A percentile compares a stretch with the other conserved stretches of the same genome.
These are phyloP conservation scores for Paramecium sexaurelia DNA, from an alignment of 73 alveolate genomes.

Conservation along the genomic window DNA sequence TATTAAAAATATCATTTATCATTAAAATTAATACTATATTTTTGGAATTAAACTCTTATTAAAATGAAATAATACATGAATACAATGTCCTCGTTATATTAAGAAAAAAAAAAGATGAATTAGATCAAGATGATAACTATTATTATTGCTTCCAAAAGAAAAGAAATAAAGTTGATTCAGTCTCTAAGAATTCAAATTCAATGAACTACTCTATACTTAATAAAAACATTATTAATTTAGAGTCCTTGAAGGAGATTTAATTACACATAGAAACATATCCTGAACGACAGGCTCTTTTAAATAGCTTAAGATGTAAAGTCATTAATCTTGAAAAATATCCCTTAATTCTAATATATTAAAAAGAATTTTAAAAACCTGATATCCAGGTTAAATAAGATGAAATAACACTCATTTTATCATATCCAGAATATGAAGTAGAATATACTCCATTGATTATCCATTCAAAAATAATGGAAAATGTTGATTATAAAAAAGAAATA, in stretches of 20 bases:
- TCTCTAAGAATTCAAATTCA: neutral
- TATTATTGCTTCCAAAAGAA: neutral
- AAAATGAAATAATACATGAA: neutral
- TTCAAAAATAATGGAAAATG: neutral
- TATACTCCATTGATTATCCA: neutral
- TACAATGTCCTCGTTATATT: neutral
- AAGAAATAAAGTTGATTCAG: neutral
- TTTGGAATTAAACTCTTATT: neutral
- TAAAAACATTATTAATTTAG: neutral
- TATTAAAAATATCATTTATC: neutral
- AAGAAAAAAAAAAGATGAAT: neutral
- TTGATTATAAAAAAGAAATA: neutral
- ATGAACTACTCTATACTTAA: neutral
- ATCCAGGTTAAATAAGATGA: neutral
- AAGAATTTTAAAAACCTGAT: neutral
- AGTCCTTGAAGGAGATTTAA: neutral
- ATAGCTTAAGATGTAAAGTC: neutral
- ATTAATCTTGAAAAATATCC: neutral
- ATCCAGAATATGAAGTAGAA: constrained; percentile 26
- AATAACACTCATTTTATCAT: neutral
- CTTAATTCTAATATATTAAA: neutral
- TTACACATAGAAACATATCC: neutral
- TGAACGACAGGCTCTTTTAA: neutral
- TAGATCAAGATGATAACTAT: neutral
- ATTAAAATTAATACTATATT: neutral